phyloP scores from a whole-genome alignment of 495 filamentous ascomycete species.

The Penicillium psychrofluorescens region DNA sequence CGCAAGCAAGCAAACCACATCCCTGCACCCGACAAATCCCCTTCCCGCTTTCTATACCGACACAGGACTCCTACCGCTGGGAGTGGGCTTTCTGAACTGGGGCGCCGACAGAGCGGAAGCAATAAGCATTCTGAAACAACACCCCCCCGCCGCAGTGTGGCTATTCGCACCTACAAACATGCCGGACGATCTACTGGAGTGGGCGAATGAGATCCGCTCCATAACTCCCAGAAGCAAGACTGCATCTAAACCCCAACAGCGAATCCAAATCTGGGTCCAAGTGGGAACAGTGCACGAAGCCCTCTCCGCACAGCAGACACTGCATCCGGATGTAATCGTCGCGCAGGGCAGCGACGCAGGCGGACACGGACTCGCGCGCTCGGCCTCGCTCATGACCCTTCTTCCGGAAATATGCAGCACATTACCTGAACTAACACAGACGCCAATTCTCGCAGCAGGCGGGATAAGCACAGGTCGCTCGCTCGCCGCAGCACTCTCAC shows the following conservation, averaged over 20 bases:
- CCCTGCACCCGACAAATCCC: not conserved
- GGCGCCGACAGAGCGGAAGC: slow-evolving; percentile 32
- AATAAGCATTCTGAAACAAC: slow-evolving; percentile 29
- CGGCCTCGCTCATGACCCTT: slow-evolving; percentile 48
- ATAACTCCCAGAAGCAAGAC: too few relatives aligned
- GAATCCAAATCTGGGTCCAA: slow-evolving; percentile 60
- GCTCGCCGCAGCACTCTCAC: slow-evolving; percentile 50
- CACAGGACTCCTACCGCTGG: slow-evolving; percentile 42
- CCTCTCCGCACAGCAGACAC: slow-evolving; percentile 26
- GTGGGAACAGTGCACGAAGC: slow-evolving; percentile 57
- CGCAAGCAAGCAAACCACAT: slow-evolving; percentile 8
- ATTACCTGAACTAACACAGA: slow-evolving; percentile 8
- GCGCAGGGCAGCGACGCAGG: slow-evolving; percentile 68
- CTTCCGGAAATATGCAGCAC: slow-evolving; percentile 43
- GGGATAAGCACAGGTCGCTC: slow-evolving; percentile 59
- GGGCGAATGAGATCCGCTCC: slow-evolving; percentile 34
- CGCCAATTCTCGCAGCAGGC: slow-evolving; percentile 59
- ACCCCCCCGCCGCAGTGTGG: slow-evolving; percentile 57
- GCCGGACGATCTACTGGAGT: slow-evolving; percentile 39
- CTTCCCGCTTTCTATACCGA: not conserved
- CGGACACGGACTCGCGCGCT: slow-evolving; percentile 57
- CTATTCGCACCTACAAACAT: slow-evolving; percentile 49
- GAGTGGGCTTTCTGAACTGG: slow-evolving; percentile 52
- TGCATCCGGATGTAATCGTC: slow-evolving; percentile 56
- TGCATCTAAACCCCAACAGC: not conserved